Conservation (phyloP, 768 basidiomycete genomes). For the Wakefieldia striispora region DNA sequence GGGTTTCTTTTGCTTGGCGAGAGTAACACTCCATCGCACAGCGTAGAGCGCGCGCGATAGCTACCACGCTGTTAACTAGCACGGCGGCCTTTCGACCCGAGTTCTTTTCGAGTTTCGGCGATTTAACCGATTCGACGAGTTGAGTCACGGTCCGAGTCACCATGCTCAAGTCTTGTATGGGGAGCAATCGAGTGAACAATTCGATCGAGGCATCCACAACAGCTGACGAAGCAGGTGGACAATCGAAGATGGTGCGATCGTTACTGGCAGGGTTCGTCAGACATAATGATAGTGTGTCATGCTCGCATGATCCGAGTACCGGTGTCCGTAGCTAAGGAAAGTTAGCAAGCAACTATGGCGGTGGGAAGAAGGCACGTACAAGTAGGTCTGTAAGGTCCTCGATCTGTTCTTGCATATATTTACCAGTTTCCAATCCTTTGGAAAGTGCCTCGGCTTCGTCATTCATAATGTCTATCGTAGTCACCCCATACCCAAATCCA, state of each 20-base stretch:
- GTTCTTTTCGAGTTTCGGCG: conserved; percentile 83
- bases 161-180: conserved; percentile 67
- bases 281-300: conserved; percentile 77
- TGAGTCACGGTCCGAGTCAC: conserved; percentile 54
- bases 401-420: conserved; percentile 72
- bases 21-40: conserved; percentile 49
- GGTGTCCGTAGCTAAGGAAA: conserved; percentile 51
- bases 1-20: conserved; percentile 61
- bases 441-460: conserved; percentile 35
- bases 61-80: conserved; percentile 73
- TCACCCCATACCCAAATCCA: conserved; percentile 91
- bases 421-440: conserved; percentile 28
- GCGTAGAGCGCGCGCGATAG: conserved; percentile 68
- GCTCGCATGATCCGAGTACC: conserved; percentile 79
- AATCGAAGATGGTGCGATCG: conserved; percentile 51
- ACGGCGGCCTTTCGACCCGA: conserved; percentile 84
- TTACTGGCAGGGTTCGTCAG: conserved; percentile 44
- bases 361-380: conserved; percentile 42
- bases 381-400: conserved; percentile 77
- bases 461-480: conserved; percentile 57
- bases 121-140: conserved; percentile 63
- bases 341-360: not conserved
- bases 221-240: conserved; percentile 74
- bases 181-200: conserved; percentile 76
- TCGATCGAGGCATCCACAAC: conserved; percentile 90